phyloP scores from a whole-genome alignment of 2,329 filamentous ascomycete genomes.

The Curvularia spicifera region DNA sequence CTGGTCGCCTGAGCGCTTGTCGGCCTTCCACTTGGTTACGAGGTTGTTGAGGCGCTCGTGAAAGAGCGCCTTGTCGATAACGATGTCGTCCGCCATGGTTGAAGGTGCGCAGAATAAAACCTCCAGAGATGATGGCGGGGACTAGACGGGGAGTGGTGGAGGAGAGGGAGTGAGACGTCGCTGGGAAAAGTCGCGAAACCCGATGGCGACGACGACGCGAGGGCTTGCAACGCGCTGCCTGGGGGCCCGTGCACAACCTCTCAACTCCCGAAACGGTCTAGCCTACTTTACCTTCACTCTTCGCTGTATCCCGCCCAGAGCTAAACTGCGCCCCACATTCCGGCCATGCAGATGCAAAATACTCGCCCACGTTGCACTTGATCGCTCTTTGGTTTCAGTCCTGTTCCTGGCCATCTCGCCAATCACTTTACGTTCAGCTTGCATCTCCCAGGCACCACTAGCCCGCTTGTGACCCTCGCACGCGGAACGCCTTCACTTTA shows the following conservation, averaged over 20 bases:
- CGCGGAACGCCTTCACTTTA: slow-evolving; percentile 17
- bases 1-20: slow-evolving; percentile 85
- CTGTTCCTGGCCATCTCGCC: background rate
- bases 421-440: background rate
- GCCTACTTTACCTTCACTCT: background rate
- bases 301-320: background rate
- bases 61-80: slow-evolving; percentile 92
- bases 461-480: slow-evolving; percentile 21
- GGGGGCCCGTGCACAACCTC: slow-evolving; percentile 15
- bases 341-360: background rate
- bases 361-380: background rate
- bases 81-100: slow-evolving; percentile 73
- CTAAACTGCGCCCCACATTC: background rate
- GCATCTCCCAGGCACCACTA: background rate
- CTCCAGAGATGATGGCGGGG: slow-evolving; percentile 27
- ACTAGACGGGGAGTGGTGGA: slow-evolving; percentile 9
- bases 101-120: slow-evolving; percentile 29
- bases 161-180: slow-evolving; percentile 21
- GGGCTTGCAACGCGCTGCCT: slow-evolving; percentile 22
- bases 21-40: slow-evolving; percentile 91
- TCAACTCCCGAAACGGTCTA: slow-evolving; percentile 13
- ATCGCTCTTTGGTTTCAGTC: background rate
- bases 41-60: slow-evolving; percentile 90
- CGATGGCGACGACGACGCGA: slow-evolving; percentile 30
- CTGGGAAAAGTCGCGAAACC: slow-evolving; percentile 35